Percentiles rank a stretch among this genome's conserved stretches.
These are phyloP conservation scores for Tetracladium setigerum DNA, from an alignment of 495 filamentous ascomycete genomes.

Conservation along the genomic window DNA sequence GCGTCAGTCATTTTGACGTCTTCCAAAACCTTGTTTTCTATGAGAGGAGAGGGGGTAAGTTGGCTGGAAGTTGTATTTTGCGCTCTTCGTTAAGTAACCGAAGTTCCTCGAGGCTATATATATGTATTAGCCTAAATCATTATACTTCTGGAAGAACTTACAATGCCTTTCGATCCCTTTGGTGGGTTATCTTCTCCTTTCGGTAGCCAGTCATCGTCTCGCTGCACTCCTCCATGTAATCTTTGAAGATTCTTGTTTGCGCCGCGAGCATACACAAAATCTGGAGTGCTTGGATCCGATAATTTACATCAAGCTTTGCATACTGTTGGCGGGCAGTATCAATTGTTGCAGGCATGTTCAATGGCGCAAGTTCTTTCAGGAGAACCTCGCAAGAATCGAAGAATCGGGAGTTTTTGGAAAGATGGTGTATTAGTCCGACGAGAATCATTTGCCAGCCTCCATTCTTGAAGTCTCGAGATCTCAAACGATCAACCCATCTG, in stretches of 20 bases:
- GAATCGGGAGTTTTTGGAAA: conserved; percentile 66
- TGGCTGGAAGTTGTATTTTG: conserved; percentile 75
- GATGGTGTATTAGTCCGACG: conserved; percentile 75
- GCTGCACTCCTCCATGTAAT: conserved; percentile 83
- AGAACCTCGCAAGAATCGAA: conserved; percentile 71
- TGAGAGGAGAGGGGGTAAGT: conserved; percentile 60
- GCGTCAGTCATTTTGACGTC: conserved; percentile 60
- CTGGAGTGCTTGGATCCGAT: conserved; percentile 72
- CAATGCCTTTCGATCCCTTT: conserved; percentile 74
- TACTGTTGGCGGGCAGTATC: conserved; percentile 70
- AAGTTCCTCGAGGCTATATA: conserved; percentile 68
- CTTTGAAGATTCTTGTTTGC: conserved; percentile 74
- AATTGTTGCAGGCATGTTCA: conserved; percentile 60
- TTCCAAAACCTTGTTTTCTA: conserved; percentile 43
- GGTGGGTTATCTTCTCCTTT: conserved; percentile 92
- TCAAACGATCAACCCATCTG: conserved; percentile 77
- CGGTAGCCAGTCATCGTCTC: conserved; percentile 87
- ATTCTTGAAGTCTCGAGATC: conserved; percentile 76
- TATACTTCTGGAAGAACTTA: conserved; percentile 42
- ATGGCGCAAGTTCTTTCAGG: conserved; percentile 68
- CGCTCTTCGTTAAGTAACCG: conserved; percentile 76
- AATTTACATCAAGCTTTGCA: conserved; percentile 67
- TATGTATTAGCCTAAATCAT: conserved; percentile 1
- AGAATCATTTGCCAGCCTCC: conserved; percentile 91
- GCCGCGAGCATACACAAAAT: conserved; percentile 83